Conservation (phyloP, 140 eudicot species). For the Flaveria floridana region DNA sequence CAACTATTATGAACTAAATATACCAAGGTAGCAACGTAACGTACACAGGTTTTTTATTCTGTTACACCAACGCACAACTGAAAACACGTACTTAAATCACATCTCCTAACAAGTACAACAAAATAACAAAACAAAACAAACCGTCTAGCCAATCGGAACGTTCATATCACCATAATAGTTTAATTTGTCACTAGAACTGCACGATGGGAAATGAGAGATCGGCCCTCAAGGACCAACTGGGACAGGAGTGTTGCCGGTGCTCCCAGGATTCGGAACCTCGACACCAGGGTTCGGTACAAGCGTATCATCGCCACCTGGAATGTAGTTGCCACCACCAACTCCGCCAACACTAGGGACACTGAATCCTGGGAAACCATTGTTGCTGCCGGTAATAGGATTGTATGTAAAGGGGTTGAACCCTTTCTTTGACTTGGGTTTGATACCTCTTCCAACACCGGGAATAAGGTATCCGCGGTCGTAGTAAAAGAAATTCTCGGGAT, state of each 20-base stretch:
- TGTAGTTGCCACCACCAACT: slow-evolving; percentile 28
- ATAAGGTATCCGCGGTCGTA: slow-evolving; percentile 48
- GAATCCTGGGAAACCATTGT: slow-evolving; percentile 26
- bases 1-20: no score
- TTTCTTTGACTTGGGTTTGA: slow-evolving; percentile 29
- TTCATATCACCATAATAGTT: no score
- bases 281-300: slow-evolving; percentile 44
- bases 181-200: no score
- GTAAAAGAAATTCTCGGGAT: slow-evolving; percentile 31
- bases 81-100: no score
- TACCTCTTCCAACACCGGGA: slow-evolving; percentile 47
- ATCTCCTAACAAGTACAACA: no score
- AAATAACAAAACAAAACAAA: no score
- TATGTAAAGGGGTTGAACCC: slow-evolving; percentile 35
- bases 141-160: no score
- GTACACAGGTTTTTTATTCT: no score
- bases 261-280: slow-evolving; percentile 41
- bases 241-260: slow-evolving; percentile 28
- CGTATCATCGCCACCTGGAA: slow-evolving; percentile 61
- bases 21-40: no score
- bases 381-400: slow-evolving; percentile 36
- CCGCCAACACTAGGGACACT: slow-evolving; percentile 28
- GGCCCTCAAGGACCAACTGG: slow-evolving; percentile 8
- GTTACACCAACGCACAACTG: no score
- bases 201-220: no score